Base-by-base conservation (phyloP, 179 eudicot species). In the Beta macrorhiza region DNA sequence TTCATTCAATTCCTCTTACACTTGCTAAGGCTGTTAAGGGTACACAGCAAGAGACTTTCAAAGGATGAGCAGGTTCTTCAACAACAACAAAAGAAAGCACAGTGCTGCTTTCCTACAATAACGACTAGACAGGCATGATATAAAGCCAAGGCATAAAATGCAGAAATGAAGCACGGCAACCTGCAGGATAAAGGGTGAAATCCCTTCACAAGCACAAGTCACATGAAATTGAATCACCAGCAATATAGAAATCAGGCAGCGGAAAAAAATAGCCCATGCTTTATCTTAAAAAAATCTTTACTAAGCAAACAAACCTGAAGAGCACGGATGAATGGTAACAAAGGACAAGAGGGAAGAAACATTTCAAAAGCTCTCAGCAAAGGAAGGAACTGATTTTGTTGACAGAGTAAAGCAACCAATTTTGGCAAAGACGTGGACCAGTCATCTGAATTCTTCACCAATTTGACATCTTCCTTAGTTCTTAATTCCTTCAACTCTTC, bases 331-430 rank as follows among this genome's bases (percentile, higher is more conserved):
- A 93, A 95, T 79, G 99, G 97, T 82, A 95, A 88, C 75, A 95
- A 92, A 52, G 94, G 90, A 84, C 95, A 93, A 44, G 98, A 95
- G 55, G 99, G 99, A 74, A 95, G 97, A 87, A 95, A 95, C 91
- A 95, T 93, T 81, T 95, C 98, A 84, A 95, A 95, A 71, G 99
- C 95, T 89, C 91, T 90, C 76, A 93, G 90, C 86, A 95, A 83
- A 65, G 99, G 98, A 83, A 89, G 91, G 84, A 93, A 95, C 61
- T 93, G 91, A 78, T 80, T 92, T 78, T 91, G 98, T 85, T 90
- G 94, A 83, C 98, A 93, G 59, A 95, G 95, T 73, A 95, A 87
- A 17, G 98, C 91, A 83, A 95, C 93, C 93, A 93, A 89, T 85
- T 88, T 89, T 4, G 95, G 90, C 89, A 93, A 90, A 82, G 93